phyloP scores from a whole-genome alignment of 1,284 basidiomycete species.

The Ustilago esculenta region DNA sequence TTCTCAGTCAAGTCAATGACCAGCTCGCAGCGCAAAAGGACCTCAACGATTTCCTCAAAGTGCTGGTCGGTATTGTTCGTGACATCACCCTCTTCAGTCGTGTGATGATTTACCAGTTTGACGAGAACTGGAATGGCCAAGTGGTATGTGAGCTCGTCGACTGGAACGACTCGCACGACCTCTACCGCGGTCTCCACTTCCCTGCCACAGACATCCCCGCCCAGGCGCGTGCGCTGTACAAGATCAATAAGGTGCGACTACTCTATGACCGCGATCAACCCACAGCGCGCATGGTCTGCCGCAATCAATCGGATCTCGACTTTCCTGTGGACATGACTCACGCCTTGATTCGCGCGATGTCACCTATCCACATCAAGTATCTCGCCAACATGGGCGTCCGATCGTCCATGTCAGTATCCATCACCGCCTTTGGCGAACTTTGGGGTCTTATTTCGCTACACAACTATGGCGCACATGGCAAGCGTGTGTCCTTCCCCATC shows the following conservation, averaged over 20 bases:
- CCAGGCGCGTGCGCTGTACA: constrained; percentile 73
- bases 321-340: constrained; percentile 86
- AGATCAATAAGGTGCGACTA: constrained; percentile 79
- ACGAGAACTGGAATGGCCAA: constrained; percentile 74
- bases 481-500: constrained; percentile 85
- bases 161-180: constrained; percentile 80
- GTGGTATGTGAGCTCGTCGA: constrained; percentile 86
- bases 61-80: constrained; percentile 82
- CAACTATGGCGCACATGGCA: constrained; percentile 79
- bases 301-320: constrained; percentile 76
- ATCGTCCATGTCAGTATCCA: constrained; percentile 71
- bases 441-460: constrained; percentile 89
- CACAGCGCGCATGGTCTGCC: constrained; percentile 80
- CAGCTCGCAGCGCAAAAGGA: constrained; percentile 79
- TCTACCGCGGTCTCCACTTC: constrained; percentile 81
- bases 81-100: constrained; percentile 73
- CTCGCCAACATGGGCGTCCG: constrained; percentile 68
- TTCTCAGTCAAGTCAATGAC: constrained; percentile 85
- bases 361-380: constrained; percentile 84
- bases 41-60: constrained; percentile 78
- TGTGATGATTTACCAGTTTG: constrained; percentile 87
- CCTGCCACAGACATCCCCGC: constrained; percentile 73
- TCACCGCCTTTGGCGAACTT: constrained; percentile 82
- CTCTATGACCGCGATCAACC: constrained; percentile 81
- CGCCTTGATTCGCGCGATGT: constrained; percentile 86